Evolutionary conservation across 2,329 filamentous ascomycete genomes (phyloP).

Genomic region (Clonostachys sp.): DNA sequence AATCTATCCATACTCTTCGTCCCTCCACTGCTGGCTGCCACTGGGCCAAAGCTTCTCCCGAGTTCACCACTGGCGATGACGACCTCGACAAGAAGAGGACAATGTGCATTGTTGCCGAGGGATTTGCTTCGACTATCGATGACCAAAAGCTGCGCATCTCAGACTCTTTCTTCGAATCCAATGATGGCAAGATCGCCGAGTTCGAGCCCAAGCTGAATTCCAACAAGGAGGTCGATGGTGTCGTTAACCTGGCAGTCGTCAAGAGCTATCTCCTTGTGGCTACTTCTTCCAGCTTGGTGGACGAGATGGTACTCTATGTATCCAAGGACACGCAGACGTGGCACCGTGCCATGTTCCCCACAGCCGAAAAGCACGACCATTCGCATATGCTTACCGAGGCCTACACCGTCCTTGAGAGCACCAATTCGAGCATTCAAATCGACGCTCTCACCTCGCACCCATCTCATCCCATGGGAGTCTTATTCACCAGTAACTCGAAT

Average conservation of each 20-base stretch:
- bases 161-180: slow-evolving; percentile 71
- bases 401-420: slow-evolving; percentile 93
- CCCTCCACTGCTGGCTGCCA: slow-evolving; percentile 70
- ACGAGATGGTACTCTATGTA: slow-evolving; percentile 89
- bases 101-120: slow-evolving; percentile 74
- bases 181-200: slow-evolving; percentile 46
- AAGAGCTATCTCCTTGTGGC: slow-evolving; percentile 86
- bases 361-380: slow-evolving; percentile 71
- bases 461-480: slow-evolving; percentile 71
- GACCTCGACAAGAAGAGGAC: slow-evolving; percentile 66
- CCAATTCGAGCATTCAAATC: slow-evolving; percentile 95
- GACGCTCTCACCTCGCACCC: slow-evolving; percentile 74
- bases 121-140: slow-evolving; percentile 64
- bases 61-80: slow-evolving; percentile 66
- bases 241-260: slow-evolving; percentile 76
- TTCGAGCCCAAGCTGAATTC: slow-evolving; percentile 75
- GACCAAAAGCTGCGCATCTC: slow-evolving; percentile 78
- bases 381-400: slow-evolving; percentile 66
- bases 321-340: slow-evolving; percentile 79
- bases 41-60: slow-evolving; percentile 76
- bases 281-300: slow-evolving; percentile 71
- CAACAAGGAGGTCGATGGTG: slow-evolving; percentile 69
- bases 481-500: slow-evolving; percentile 96
- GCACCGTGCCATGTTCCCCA: slow-evolving; percentile 88
- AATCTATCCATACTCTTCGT: slow-evolving; percentile 61